Base-by-base conservation (phyloP, 129 eudicot genomes). In the Flaveria sonorensis region DNA sequence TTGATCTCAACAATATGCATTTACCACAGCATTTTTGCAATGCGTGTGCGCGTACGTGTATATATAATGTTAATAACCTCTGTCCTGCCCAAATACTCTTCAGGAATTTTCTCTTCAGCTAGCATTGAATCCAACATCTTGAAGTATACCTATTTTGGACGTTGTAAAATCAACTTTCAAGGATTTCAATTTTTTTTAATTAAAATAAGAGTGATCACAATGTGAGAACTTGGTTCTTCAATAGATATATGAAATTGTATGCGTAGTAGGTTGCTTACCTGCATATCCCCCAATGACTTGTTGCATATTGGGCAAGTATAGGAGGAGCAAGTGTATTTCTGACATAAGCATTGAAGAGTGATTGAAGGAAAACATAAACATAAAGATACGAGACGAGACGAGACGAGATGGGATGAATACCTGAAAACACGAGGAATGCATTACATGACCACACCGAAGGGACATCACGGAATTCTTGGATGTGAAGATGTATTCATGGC, bases 351-450 rank as follows among this genome's bases (percentile, higher is more conserved):
- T 45, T 1, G 13, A 62, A 78, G 47, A n/a, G 77, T 72, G 48
- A 28, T 15, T 45, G 20, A 23, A 23, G 19, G 7, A 78, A 1
- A 50, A 71, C 20, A 59, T 59, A 56, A 59, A 45, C 7, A 47
- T 52, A 24, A 24, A 72, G 10, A 40, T 59, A 57, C 6, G 13
- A 62, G 13, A 45, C 0, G 50, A 4, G 30, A 64, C 12, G 59
- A 36, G 63, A 36, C 1, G 40, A 36, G 40, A 36, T 0, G 7
- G 1, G 40, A 36, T 36, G 40, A 36, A 36, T 77, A 91, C 97
- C 93, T 91, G 86, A 89, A 94, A 94, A 87, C 99, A 94, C 73
- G 89, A 62, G 26, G 99, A 91, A 77, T 94, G 99, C 97, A 94
- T 94, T 76, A 89, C 40, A 73, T 94, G 99, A 21, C 97, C 97